A percentile compares a stretch with the other conserved stretches of the same genome.
Evolutionary conservation across 179 eudicot species (phyloP).

Genomic region (Silene vulgaris): DNA sequence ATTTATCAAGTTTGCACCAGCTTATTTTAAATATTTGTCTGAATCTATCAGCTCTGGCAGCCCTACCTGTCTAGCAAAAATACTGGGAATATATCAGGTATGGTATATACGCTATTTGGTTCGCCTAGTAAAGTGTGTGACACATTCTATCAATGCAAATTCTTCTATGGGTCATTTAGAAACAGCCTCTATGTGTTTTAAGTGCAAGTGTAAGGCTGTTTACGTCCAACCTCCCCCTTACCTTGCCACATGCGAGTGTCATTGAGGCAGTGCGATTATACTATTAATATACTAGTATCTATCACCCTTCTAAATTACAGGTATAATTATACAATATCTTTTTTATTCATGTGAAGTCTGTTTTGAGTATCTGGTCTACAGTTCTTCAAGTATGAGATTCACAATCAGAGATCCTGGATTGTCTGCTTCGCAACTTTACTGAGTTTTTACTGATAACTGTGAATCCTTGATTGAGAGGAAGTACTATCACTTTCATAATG

Average conservation of each 20-base stretch:
- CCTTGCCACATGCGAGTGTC: neutral
- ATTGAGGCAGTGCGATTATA: neutral
- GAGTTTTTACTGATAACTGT: neutral
- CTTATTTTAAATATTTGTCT: conserved; percentile 68
- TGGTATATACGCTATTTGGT: neutral
- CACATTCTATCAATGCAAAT: neutral
- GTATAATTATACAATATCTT: neutral
- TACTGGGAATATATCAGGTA: conserved; percentile 95
- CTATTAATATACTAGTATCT: neutral
- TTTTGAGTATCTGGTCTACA: neutral
- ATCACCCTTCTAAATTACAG: neutral
- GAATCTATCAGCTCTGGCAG: conserved; percentile 57
- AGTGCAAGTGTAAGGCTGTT: neutral
- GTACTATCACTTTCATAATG: neutral
- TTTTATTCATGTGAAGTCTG: neutral
- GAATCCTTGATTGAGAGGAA: neutral
- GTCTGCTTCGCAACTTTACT: neutral
- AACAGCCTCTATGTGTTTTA: neutral
- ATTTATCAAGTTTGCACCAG: conserved; percentile 80
- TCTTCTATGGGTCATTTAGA: neutral
- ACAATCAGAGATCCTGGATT: neutral
- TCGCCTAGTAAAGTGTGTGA: neutral
- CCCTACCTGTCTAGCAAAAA: conserved; percentile 92
- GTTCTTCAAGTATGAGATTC: neutral
- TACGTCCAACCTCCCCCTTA: neutral